Evolutionary conservation across 2,329 filamentous ascomycete species (phyloP).

Genomic region (Penicillium sp.): DNA sequence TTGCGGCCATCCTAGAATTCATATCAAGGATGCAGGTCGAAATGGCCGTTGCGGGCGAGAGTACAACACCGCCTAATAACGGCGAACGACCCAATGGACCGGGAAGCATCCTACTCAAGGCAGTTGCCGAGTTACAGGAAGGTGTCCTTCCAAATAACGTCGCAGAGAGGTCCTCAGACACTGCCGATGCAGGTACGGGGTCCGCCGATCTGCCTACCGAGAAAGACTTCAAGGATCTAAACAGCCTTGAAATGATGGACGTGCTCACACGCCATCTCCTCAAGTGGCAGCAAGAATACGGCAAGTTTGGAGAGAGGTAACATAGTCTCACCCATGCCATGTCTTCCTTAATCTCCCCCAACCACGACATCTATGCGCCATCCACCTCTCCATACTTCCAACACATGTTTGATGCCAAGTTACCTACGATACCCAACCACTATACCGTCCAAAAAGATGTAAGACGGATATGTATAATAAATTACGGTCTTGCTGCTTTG

Average conservation of each 20-base stretch:
- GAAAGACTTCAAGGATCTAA: constrained; percentile 73
- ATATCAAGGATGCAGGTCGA: constrained; percentile 89
- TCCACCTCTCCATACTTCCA: not conserved
- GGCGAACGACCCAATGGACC: constrained; percentile 40
- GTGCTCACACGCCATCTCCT: constrained; percentile 77
- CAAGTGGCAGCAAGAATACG: constrained; percentile 80
- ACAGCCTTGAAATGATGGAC: constrained; percentile 89
- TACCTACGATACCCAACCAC: constrained; percentile 29
- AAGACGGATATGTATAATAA: constrained; percentile 33
- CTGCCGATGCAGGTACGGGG: constrained; percentile 31
- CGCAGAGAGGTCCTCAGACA: constrained; percentile 34
- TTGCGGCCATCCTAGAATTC: constrained; percentile 84
- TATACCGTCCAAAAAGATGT: constrained; percentile 18
- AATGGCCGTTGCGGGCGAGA: constrained; percentile 67
- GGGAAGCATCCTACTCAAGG: constrained; percentile 30
- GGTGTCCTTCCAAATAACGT: constrained; percentile 32
- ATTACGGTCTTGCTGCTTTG: constrained; percentile 12
- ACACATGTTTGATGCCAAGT: constrained; percentile 19
- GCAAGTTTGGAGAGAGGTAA: constrained; percentile 57
- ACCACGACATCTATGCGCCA: not conserved
- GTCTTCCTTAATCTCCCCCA: not conserved
- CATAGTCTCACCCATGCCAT: not conserved
- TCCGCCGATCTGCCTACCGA: constrained; percentile 34
- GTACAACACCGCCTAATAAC: constrained; percentile 46
- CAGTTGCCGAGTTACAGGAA: constrained; percentile 43